A percentile compares a stretch with the other conserved stretches of the same genome.
phyloP scores from a whole-genome alignment of 2,329 filamentous ascomycete genomes.

The Alternaria arbusti region DNA sequence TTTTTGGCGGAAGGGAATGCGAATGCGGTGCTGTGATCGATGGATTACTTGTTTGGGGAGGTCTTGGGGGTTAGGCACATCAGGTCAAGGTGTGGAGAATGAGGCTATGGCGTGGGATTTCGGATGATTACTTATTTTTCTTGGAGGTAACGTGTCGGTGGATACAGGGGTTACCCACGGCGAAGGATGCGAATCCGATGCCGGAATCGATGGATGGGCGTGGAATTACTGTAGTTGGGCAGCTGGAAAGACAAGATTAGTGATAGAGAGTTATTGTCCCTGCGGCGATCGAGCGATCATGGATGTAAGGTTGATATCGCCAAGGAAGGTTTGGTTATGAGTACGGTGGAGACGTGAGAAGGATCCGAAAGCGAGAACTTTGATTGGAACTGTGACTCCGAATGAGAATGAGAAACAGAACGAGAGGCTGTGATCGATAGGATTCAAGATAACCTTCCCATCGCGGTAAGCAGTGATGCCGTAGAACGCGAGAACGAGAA shows the following conservation, averaged over 20 bases:
- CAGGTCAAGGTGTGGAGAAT: background rate
- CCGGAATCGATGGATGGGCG: background rate
- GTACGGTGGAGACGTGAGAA: background rate
- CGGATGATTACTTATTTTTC: background rate
- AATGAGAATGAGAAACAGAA: background rate
- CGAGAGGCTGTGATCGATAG: background rate
- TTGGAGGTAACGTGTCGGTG: background rate
- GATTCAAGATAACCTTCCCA: background rate
- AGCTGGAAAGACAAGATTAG: background rate
- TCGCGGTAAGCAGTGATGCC: background rate
- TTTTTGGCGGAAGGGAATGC: background rate
- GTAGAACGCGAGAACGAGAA: background rate
- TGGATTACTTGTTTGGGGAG: background rate
- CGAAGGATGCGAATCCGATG: background rate
- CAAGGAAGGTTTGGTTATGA: background rate
- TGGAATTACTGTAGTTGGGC: background rate
- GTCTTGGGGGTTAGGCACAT: background rate
- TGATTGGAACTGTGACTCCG: background rate
- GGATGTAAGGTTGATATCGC: background rate
- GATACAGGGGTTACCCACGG: background rate
- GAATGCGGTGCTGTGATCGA: background rate
- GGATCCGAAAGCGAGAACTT: background rate
- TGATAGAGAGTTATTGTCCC: background rate
- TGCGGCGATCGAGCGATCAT: background rate
- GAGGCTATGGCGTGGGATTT: background rate